These are phyloP conservation scores for Colletotrichum gloeosporioides DNA, from an alignment of 2,329 filamentous ascomycete species.

Conservation along the genomic window DNA sequence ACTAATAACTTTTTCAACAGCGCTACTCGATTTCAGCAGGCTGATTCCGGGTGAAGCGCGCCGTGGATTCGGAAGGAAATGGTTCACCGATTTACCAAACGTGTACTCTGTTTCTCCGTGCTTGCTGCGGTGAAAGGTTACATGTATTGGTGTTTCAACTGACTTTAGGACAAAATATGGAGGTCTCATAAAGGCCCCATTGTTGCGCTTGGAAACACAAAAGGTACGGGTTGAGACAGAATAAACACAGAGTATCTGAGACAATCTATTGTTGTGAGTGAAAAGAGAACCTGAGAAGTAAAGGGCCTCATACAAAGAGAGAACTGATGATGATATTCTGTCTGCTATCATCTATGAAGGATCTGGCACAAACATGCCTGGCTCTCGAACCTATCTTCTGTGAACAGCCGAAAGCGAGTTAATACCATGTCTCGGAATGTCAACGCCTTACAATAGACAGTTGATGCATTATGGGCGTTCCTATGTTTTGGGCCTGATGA, in stretches of 20 bases:
- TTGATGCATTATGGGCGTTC: neutral
- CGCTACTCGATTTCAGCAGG: neutral
- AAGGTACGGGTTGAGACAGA: neutral
- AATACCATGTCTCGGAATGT: neutral
- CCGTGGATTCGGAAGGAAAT: neutral
- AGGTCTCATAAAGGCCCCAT: neutral
- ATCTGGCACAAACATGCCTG: neutral
- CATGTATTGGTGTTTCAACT: neutral
- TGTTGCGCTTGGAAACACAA: neutral
- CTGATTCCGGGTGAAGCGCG: neutral
- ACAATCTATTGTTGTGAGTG: neutral
- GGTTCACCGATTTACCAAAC: neutral
- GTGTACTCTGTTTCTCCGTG: neutral
- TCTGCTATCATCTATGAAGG: neutral
- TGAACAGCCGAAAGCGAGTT: neutral
- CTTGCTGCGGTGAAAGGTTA: neutral
- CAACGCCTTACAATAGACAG: neutral
- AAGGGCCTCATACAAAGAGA: neutral
- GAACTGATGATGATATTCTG: too few relatives aligned
- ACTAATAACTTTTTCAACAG: neutral
- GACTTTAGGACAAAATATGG: neutral
- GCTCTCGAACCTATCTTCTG: neutral
- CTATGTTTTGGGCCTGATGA: neutral
- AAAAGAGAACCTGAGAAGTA: neutral
- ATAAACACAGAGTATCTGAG: neutral